Evolutionary conservation across 495 filamentous ascomycete genomes (phyloP).

Genomic region (Collariella sp.): DNA sequence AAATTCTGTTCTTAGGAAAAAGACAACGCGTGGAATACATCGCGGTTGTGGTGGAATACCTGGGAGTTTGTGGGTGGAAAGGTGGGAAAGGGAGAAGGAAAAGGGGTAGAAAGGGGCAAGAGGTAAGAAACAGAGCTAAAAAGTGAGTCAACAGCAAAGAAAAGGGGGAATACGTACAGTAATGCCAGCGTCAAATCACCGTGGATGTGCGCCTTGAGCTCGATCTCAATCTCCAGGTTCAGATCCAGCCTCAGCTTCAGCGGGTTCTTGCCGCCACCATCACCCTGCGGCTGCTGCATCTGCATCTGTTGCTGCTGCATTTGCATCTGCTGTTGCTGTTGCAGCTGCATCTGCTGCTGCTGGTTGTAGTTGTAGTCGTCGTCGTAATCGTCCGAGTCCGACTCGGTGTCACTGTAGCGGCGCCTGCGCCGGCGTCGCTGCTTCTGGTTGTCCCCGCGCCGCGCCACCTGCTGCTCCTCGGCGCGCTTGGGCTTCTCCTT

Average conservation of each 20-base stretch:
- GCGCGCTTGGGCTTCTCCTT: conserved; percentile 13
- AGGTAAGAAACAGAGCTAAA: not conserved
- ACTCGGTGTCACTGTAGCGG: conserved; percentile 6
- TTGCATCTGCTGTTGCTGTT: conserved; percentile 23
- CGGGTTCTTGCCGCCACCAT: conserved; percentile 55
- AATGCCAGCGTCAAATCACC: conserved; percentile 80
- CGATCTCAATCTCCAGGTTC: conserved; percentile 82
- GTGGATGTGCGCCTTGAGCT: conserved; percentile 86
- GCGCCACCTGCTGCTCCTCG: conserved; percentile 16
- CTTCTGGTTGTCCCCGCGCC: not conserved
- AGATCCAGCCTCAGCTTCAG: conserved; percentile 70
- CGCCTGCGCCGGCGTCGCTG: conserved; percentile 10
- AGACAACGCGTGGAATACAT: not conserved
- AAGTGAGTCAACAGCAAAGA: not conserved
- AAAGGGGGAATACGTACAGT: conserved; percentile 50
- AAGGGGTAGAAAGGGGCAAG: not conserved
- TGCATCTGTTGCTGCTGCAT: conserved; percentile 18
- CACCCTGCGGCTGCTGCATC: conserved; percentile 23
- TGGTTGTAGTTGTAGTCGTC: conserved; percentile 15
- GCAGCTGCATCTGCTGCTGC: conserved; percentile 19
- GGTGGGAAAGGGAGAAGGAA: not conserved
- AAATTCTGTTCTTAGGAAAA: not conserved
- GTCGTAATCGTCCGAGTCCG: conserved; percentile 9
- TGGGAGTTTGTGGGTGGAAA: not conserved
- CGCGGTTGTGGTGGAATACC: not conserved